phyloP scores from a whole-genome alignment of 441 rosid genomes.

The Croton setiger region DNA sequence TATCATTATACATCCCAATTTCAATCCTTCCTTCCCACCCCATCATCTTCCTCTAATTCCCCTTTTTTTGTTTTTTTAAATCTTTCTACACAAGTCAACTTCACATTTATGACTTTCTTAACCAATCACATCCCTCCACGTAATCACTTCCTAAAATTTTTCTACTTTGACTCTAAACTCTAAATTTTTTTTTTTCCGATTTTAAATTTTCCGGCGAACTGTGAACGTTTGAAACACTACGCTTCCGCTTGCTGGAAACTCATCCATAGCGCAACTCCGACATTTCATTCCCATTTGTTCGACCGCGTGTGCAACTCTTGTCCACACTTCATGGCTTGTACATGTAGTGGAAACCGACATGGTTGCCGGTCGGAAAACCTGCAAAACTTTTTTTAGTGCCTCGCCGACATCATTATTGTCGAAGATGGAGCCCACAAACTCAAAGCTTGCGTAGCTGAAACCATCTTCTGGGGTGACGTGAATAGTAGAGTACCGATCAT shows the following conservation, averaged over 20 bases:
- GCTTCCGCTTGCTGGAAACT: slow-evolving; percentile 67
- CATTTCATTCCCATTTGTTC: slow-evolving; percentile 73
- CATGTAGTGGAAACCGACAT: slow-evolving; percentile 72
- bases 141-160: slow-evolving; percentile 29
- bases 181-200: not conserved
- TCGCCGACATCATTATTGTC: slow-evolving; percentile 43
- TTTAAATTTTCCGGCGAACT: slow-evolving; percentile 58
- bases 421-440: slow-evolving; percentile 64
- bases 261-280: slow-evolving; percentile 66
- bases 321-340: slow-evolving; percentile 52
- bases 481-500: slow-evolving; percentile 85
- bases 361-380: slow-evolving; percentile 71
- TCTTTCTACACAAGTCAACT: slow-evolving; percentile 26
- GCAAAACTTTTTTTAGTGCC: slow-evolving; percentile 52
- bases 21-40: not conserved
- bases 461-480: slow-evolving; percentile 99
- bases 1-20: slow-evolving; percentile 44
- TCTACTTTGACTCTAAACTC: slow-evolving; percentile 11
- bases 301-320: slow-evolving; percentile 54
- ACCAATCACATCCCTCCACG: slow-evolving; percentile 36
- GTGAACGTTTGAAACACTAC: slow-evolving; percentile 81
- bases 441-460: slow-evolving; percentile 91
- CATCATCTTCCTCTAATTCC: slow-evolving; percentile 20
- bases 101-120: slow-evolving; percentile 14
- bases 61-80: not conserved